Base-by-base conservation (phyloP, 2,329 filamentous ascomycete species). In the Xylaria sp. region DNA sequence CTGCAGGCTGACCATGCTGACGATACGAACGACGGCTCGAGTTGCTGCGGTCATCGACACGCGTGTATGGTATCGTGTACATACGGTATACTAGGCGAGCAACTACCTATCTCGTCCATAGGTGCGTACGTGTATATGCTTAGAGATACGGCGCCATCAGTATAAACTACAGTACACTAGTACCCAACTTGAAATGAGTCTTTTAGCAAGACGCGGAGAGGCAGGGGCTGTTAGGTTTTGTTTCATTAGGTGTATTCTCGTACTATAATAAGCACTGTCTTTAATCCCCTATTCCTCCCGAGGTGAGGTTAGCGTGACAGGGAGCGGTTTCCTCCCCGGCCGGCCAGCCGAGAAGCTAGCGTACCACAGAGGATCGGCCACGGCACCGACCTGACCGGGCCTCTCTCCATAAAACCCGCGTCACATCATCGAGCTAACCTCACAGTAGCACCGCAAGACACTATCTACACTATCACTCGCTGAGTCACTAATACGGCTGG, bases 381-480 rank as follows among this genome's bases (percentile, higher is more conserved):
- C 55, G 66, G 57, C 49, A 56, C 65, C 46, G 66, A 48, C 41
- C 39, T 49, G 23, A 52, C 23, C 46, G 52, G 60, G 20, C 39
- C 39, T 58, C 39, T 25, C 66, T 68, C 57, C 51, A 69, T 59
- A 68, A 54, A 65, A 20, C n/a, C 51, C 56, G 56, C 51, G 31
- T 57, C 46, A 43, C 57, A 62, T 57, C 33, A 31, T 36, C 8
- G n/a, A 46, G 41, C 15, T 46, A 46, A 46, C 41, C 15, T 46
- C n/a, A 46, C 41, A 46, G 41, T 18, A 18, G n/a, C 15, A 18
- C 7, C 41, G 18, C 41, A 46, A 46, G 13, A 46, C 41, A 46
- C 41, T n/a, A 46, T 36, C 33, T 36, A 36, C 33, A 46, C 15
- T 46, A 46, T n/a, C 41, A n/a, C 41, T 46, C 5, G 13, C 41